These are phyloP conservation scores for Bonia amplexicaulis DNA, from an alignment of 176 grass and related monocot species.

Conservation along the genomic window DNA sequence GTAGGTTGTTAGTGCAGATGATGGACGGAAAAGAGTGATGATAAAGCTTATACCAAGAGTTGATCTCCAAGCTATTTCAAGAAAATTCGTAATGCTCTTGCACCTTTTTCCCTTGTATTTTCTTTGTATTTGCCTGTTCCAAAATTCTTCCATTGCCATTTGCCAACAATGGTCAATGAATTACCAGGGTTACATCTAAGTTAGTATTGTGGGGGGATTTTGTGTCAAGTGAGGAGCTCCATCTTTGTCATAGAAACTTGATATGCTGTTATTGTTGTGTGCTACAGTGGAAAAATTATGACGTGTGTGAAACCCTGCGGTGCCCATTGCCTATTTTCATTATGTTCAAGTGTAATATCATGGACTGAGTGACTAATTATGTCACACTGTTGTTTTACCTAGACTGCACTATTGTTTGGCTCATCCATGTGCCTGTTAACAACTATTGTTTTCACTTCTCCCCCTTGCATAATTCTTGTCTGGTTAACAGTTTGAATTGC, in stretches of 20 bases:
- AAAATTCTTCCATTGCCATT: background rate
- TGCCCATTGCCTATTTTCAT: background rate
- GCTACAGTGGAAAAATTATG: background rate
- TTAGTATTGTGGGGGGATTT: background rate
- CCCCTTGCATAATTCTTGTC: background rate
- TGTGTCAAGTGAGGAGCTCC: background rate
- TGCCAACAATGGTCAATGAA: background rate
- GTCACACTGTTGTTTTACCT: background rate
- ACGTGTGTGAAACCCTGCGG: background rate
- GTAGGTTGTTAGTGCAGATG: conserved; percentile 66
- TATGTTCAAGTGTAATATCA: background rate
- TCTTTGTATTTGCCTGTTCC: background rate
- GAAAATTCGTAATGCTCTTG: conserved; percentile 69
- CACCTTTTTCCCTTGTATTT: background rate
- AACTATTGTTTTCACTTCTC: background rate
- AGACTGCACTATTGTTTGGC: background rate
- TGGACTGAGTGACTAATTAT: background rate
- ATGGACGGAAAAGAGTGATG: conserved; percentile 70
- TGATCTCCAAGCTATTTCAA: conserved; percentile 81
- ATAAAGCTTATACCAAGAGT: conserved; percentile 90
- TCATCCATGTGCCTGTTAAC: conserved; percentile 7
- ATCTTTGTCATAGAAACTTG: conserved; percentile 18
- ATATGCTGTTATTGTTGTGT: background rate
- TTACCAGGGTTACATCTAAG: background rate
- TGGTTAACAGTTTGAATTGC: background rate